A percentile compares a stretch with the other conserved stretches of the same genome.
Evolutionary conservation across 2,329 filamentous ascomycete genomes (phyloP).

Genomic region (Aspergillus ustus): DNA sequence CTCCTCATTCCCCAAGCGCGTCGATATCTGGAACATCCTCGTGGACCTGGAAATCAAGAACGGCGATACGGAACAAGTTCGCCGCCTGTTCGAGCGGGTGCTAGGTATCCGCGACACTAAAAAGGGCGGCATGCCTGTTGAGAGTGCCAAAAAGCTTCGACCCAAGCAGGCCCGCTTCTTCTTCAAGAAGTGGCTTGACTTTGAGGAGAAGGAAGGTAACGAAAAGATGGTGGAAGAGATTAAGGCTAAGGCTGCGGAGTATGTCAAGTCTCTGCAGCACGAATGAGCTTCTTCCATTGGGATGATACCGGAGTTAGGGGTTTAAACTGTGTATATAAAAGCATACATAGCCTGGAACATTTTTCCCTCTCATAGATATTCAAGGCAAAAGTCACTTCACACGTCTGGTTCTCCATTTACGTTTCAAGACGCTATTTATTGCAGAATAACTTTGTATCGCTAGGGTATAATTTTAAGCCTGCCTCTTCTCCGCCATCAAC

Average conservation of each 20-base stretch:
- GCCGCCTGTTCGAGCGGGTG: conserved; percentile 82
- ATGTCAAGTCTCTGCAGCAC: conserved; percentile 58
- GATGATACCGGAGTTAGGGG: conserved; percentile 22
- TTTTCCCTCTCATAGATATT: conserved; percentile 10
- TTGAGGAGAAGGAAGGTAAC: conserved; percentile 77
- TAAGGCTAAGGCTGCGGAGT: conserved; percentile 71
- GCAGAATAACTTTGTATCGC: not conserved
- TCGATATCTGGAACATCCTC: conserved; percentile 91
- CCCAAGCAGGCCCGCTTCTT: conserved; percentile 80
- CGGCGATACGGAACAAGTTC: conserved; percentile 66
- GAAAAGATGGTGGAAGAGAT: conserved; percentile 72
- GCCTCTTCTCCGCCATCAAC: conserved; percentile 65
- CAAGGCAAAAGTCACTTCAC: conserved; percentile 10
- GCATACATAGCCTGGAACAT: conserved; percentile 14
- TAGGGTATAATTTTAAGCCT: conserved; percentile 17
- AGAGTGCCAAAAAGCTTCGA: conserved; percentile 69
- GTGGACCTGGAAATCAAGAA: conserved; percentile 77
- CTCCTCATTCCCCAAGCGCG: conserved; percentile 81
- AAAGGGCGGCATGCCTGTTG: conserved; percentile 37
- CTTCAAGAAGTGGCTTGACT: conserved; percentile 90
- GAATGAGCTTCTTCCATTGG: conserved; percentile 19
- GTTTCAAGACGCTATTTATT: not conserved
- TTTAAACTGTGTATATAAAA: conserved; percentile 17
- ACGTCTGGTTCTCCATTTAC: not conserved
- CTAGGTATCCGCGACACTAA: conserved; percentile 49